These are phyloP conservation scores for Scytalidium sp. DNA, from an alignment of 2,329 filamentous ascomycete genomes.

Conservation along the genomic window DNA sequence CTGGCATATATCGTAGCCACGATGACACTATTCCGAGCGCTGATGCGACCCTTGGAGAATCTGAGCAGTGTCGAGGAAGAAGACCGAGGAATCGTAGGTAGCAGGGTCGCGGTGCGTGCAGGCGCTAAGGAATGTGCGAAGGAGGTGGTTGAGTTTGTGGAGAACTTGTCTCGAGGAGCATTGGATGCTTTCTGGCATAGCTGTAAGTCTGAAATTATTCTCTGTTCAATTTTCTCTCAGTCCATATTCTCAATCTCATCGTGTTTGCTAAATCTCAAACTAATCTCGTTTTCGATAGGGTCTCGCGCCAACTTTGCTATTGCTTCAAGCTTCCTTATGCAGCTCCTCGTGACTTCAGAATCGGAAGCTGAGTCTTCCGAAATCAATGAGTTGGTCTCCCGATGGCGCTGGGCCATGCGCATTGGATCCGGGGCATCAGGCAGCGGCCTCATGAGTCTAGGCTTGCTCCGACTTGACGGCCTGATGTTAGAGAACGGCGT, in stretches of 20 bases:
- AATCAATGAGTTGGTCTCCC: slow-evolving; percentile 22
- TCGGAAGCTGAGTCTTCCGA: slow-evolving; percentile 22
- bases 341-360: slow-evolving; percentile 24
- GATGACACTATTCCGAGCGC: slow-evolving; percentile 31
- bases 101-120: slow-evolving; percentile 20
- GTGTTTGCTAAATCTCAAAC: background rate
- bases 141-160: slow-evolving; percentile 29
- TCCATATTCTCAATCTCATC: background rate
- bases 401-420: slow-evolving; percentile 28
- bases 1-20: slow-evolving; percentile 31
- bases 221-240: slow-evolving; percentile 1
- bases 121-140: slow-evolving; percentile 27
- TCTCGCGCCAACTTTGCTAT: slow-evolving; percentile 30
- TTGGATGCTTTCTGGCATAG: slow-evolving; percentile 29
- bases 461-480: slow-evolving; percentile 25
- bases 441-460: slow-evolving; percentile 27
- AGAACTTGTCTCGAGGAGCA: slow-evolving; percentile 23
- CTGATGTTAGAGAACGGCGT: slow-evolving; percentile 20
- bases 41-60: slow-evolving; percentile 29
- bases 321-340: slow-evolving; percentile 29
- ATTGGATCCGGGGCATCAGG: slow-evolving; percentile 21
- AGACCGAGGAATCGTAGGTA: slow-evolving; percentile 17
- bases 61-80: slow-evolving; percentile 20
- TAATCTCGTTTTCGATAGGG: too few relatives aligned
- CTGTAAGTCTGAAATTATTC: slow-evolving; percentile 15